A percentile compares a stretch with the other conserved stretches of the same genome.
Conservation (phyloP, 768 basidiomycete genomes). For the Daedaleopsis nitida region DNA sequence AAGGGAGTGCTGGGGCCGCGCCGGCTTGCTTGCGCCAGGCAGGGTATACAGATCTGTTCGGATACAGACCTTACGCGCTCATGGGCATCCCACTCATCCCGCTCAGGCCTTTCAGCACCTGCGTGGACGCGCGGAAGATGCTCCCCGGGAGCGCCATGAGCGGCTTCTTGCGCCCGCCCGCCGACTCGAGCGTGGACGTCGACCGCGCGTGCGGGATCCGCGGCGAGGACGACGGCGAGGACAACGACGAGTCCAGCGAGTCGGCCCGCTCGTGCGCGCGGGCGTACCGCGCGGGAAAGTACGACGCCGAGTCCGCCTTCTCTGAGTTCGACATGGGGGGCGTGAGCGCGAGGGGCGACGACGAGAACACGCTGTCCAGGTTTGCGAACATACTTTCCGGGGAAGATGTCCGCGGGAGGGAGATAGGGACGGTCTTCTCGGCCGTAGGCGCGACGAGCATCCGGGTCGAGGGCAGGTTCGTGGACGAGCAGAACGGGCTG, state of each 20-base stretch:
- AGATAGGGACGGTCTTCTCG: not conserved
- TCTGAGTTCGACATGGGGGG: not conserved
- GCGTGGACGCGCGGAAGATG: slow-evolving; percentile 30
- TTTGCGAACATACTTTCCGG: not conserved
- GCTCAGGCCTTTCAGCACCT: slow-evolving; percentile 33
- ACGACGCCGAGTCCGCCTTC: slow-evolving; percentile 1
- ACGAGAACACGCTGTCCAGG: not conserved
- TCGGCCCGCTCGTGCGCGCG: not conserved
- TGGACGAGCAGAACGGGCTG: slow-evolving; percentile 11
- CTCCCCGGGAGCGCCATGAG: slow-evolving; percentile 15
- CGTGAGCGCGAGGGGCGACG: not conserved
- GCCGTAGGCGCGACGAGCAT: not conserved
- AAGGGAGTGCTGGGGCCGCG: not conserved
- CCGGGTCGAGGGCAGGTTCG: slow-evolving; percentile 5
- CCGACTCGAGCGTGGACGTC: not conserved
- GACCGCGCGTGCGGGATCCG: slow-evolving; percentile 4
- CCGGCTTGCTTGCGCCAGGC: too few relatives aligned
- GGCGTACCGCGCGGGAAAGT: slow-evolving; percentile 13
- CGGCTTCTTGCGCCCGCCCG: slow-evolving; percentile 10
- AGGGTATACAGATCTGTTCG: not conserved
- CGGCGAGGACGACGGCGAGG: slow-evolving; percentile 12
- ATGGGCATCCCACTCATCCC: slow-evolving; percentile 23
- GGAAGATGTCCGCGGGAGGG: not conserved
- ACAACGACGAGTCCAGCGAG: slow-evolving; percentile 4
- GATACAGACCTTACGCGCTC: slow-evolving; percentile 18